Conservation (phyloP, 2,329 filamentous ascomycete species). For the Hypoxylon sp. region DNA sequence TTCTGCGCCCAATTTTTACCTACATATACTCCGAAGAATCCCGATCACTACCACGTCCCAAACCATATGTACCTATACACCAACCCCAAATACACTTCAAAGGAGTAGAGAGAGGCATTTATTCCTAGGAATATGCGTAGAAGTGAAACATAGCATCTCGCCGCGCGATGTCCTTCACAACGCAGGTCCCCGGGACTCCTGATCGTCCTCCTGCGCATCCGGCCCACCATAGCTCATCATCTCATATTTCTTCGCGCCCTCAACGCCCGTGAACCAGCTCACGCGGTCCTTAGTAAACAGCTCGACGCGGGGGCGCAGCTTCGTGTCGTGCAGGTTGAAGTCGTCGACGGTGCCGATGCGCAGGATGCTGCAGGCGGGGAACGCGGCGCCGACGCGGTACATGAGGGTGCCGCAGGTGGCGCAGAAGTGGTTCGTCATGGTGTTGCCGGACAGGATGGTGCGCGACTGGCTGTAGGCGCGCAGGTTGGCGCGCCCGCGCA, state of each 20-base stretch:
- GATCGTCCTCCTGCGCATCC: neutral
- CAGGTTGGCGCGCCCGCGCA: constrained; percentile 67
- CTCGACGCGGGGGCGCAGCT: constrained; percentile 68
- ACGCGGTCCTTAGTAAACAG: constrained; percentile 67
- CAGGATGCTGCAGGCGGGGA: constrained; percentile 64
- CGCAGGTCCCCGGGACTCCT: neutral
- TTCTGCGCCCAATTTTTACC: neutral
- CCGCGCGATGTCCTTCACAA: neutral
- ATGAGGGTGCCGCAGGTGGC: constrained; percentile 71
- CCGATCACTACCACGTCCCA: neutral
- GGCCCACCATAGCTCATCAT: neutral
- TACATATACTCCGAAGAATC: neutral
- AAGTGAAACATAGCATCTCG: neutral
- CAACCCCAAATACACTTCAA: neutral
- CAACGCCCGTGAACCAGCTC: constrained; percentile 60
- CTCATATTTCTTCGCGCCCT: constrained; percentile 54
- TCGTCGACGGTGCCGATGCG: constrained; percentile 75
- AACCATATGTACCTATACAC: neutral
- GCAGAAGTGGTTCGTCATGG: constrained; percentile 76
- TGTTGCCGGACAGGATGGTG: constrained; percentile 63
- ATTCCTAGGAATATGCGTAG: neutral
- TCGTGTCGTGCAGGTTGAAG: constrained; percentile 69
- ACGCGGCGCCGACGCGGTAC: constrained; percentile 65
- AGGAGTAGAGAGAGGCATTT: neutral
- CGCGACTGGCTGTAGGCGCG: constrained; percentile 61